Percentiles rank a stretch among this genome's conserved stretches.
Conservation (phyloP, 768 basidiomycete species). For the Glaciozyma antarctica region DNA sequence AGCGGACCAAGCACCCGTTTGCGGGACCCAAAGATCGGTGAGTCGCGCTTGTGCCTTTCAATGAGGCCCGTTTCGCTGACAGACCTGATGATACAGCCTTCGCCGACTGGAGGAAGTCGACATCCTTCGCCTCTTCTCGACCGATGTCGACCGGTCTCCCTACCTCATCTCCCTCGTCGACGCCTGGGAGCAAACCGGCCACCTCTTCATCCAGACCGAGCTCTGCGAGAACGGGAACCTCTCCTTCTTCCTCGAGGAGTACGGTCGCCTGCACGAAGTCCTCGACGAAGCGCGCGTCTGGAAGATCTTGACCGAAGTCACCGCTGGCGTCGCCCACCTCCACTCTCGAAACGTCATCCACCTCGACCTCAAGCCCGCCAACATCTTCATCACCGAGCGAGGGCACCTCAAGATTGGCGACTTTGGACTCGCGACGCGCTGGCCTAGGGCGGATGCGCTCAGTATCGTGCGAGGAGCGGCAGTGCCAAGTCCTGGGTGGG, state of each 20-base stretch:
- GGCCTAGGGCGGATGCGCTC: constrained; percentile 55
- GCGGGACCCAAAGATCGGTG: constrained; percentile 85
- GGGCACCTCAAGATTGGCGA: constrained; percentile 95
- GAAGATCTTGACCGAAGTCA: constrained; percentile 88
- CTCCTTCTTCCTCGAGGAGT: constrained; percentile 79
- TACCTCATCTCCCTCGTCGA: constrained; percentile 83
- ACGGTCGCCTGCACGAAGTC: constrained; percentile 64
- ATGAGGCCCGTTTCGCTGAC: background rate
- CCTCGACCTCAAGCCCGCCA: constrained; percentile 93
- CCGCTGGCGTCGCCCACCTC: constrained; percentile 78
- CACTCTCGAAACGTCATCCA: constrained; percentile 83
- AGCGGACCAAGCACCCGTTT: constrained; percentile 78
- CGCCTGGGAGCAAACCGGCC: constrained; percentile 89
- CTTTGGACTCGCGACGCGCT: constrained; percentile 95
- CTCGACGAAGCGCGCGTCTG: constrained; percentile 88
- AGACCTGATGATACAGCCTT: constrained; percentile 32
- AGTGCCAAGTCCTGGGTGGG: constrained; percentile 33
- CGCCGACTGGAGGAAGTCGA: constrained; percentile 92
- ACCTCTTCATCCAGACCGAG: constrained; percentile 85
- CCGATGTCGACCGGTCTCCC: constrained; percentile 39
- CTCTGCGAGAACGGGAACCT: constrained; percentile 90
- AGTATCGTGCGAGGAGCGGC: constrained; percentile 33
- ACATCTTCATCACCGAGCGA: constrained; percentile 77
- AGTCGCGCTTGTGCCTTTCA: constrained; percentile 35
- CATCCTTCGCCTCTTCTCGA: constrained; percentile 64